Evolutionary conservation across 306 rosid species (phyloP), one percentile per base, ranked within the genome.

Genomic region (Cicer arietinum): DNA sequence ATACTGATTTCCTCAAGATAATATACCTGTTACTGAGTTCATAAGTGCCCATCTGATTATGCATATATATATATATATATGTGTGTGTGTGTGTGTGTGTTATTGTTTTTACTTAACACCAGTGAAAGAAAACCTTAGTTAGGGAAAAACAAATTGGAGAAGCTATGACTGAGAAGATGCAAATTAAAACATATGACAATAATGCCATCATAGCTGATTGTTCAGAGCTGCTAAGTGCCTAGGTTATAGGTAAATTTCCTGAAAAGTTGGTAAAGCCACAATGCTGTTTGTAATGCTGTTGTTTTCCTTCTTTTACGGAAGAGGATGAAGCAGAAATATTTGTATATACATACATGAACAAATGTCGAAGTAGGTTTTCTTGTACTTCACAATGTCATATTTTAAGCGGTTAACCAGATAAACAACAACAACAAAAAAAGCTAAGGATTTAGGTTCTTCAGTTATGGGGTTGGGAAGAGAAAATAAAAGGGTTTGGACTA

Each of bases 321-420:
- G 59, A 58, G 50, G 60, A 7, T 25, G 10, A 10, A 9, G 51
- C 6, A n/a, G 57, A 57, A 17, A 56, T 20, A 41, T 54, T 57
- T 73, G 7, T 18, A 42, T 4, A 43, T 50, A 20, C 7, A 43
- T 67, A 20, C 40, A 66, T 25, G 18, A 52, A 75, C 22, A 50
- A 44, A 75, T 61, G 77, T 67, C 41, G 13, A 80, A 51, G 54
- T 12, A 20, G 18, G 50, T 59, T 70, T 69, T 54, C 53, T 41
- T 22, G 20, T n/a, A 70, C 58, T 76, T 71, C 69, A 65, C 52
- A 45, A 70, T 17, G n/a, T 13, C 74, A 52, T 81, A 46, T 22
- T 54, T 44, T 57, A 75, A 40, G 74, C n/a, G 54, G 43, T 25
- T 46, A 74, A 50, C 10, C 35, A 25, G 67, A 46, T 12, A 30